Evolutionary conservation across 352 stramenopile species (phyloP), one percentile per base, ranked within the genome.

Genomic region (Pythium utonaiense): DNA sequence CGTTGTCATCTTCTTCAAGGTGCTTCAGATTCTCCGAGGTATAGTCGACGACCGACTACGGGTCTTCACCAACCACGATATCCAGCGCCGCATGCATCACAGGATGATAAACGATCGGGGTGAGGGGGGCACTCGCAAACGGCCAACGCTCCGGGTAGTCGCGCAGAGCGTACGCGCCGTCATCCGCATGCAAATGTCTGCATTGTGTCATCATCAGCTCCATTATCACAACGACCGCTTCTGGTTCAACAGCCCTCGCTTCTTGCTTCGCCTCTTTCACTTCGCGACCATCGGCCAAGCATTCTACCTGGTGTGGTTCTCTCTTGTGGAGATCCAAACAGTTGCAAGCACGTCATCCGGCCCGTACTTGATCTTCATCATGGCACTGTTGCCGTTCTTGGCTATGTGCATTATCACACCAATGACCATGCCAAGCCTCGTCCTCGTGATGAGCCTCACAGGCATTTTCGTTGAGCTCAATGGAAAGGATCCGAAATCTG

Each of bases 171-270:
- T 95, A 4, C 83, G 86, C 0, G 80, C 83, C 0, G 53, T 91
- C 9, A 81, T 95, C 42, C 81, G 86, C 5, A 92, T 95, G 83
- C 86, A 95, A 47, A 95, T 95, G 85, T 91, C 83, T n/a, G 83
- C 83, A 17, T 62, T 95, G 34, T 95, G 83, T 48, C 86, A 95
- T 33, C 75, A 73, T 21, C 83, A 93, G 57, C 77, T 95, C 16
- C 86, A 95, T 45, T 74, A 85, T 51, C 86, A 95, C 54, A 78
- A 95, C 56, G 57, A 91, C 28, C 82, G 77, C 10, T 95, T 93
- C 57, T 95, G 86, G 86, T 93, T 95, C 53, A 65, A 83, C 49
- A 89, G 77, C 47, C 86, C 86, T 0, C 75, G 67, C 49, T 66
- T 95, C 40, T 60, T 93, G 34, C 64, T 93, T 34, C 78, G 82